phyloP scores from a whole-genome alignment of 495 filamentous ascomycete genomes.

The Clohesyomyces aquaticus region DNA sequence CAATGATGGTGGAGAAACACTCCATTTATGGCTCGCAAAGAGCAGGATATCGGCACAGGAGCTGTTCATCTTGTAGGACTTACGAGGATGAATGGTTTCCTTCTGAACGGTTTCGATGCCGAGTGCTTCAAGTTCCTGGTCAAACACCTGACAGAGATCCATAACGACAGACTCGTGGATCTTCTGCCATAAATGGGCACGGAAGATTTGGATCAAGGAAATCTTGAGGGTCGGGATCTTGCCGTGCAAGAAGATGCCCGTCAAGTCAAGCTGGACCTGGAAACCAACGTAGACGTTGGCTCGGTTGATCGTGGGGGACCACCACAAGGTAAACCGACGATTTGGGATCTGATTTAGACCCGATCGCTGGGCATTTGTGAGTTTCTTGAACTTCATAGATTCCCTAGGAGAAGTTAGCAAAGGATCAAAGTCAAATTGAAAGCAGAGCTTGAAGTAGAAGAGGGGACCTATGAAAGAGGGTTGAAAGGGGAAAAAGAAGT shows the following conservation, averaged over 20 bases:
- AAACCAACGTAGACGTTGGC: constrained; percentile 92
- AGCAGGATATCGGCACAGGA: constrained; percentile 98
- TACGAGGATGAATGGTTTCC: constrained; percentile 98
- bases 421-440: no score
- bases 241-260: constrained; percentile 98
- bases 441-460: no score
- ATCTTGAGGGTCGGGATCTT: constrained; percentile 99
- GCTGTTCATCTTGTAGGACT: constrained; percentile 99
- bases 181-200: constrained; percentile 99
- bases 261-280: constrained; percentile 98
- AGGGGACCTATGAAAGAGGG: no score
- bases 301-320: constrained; percentile 74
- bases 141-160: constrained; percentile 99
- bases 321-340: constrained; percentile 98
- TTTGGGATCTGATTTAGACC: constrained; percentile 99
- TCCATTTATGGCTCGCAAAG: constrained; percentile 99
- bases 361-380: constrained; percentile 96
- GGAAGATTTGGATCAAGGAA: constrained; percentile 98
- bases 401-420: no score
- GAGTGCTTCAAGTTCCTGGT: constrained; percentile 93
- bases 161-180: constrained; percentile 99
- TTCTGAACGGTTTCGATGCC: constrained; percentile 99
- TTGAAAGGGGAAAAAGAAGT: no score
- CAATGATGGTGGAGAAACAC: constrained; percentile 88
- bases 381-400: constrained; percentile 98